phyloP scores from a whole-genome alignment of 129 eudicot species.

The Silybum marianum region DNA sequence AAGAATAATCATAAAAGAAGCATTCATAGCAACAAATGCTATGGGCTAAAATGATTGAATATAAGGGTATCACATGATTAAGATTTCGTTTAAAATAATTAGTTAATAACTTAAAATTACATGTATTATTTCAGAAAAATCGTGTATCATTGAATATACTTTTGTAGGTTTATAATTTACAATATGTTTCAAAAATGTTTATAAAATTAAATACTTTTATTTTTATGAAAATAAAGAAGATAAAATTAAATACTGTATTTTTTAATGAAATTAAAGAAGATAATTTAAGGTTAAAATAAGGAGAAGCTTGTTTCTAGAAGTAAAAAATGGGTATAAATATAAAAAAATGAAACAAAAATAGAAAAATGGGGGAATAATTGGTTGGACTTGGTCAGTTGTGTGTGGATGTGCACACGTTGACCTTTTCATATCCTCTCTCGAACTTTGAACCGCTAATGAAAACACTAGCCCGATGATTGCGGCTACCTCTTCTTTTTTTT shows the following conservation, averaged over 20 bases:
- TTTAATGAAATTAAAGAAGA: not conserved
- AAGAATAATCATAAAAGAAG: too few relatives aligned
- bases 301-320: constrained; percentile 18
- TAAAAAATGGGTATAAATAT: not conserved
- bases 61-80: too few relatives aligned
- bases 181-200: not conserved
- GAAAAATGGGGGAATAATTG: constrained; percentile 24
- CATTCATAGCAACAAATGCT: too few relatives aligned
- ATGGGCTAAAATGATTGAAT: too few relatives aligned
- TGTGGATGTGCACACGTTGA: constrained; percentile 48
- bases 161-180: not conserved
- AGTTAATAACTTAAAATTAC: too few relatives aligned
- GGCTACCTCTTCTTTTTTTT: constrained; percentile 22
- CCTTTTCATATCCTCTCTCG: constrained; percentile 26
- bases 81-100: too few relatives aligned
- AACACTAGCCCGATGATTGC: constrained; percentile 43
- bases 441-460: constrained; percentile 31
- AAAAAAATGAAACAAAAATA: constrained; percentile 4
- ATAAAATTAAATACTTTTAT: too few relatives aligned
- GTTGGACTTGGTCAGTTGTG: constrained; percentile 45
- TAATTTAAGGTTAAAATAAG: not conserved
- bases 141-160: not conserved
- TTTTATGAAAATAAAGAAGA: too few relatives aligned
- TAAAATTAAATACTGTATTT: too few relatives aligned
- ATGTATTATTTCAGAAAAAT: too few relatives aligned